Percentiles rank a stretch among this genome's conserved stretches.
These are phyloP conservation scores for Sanghuangporus sanghuang DNA, from an alignment of 1,284 basidiomycete genomes.

Conservation along the genomic window DNA sequence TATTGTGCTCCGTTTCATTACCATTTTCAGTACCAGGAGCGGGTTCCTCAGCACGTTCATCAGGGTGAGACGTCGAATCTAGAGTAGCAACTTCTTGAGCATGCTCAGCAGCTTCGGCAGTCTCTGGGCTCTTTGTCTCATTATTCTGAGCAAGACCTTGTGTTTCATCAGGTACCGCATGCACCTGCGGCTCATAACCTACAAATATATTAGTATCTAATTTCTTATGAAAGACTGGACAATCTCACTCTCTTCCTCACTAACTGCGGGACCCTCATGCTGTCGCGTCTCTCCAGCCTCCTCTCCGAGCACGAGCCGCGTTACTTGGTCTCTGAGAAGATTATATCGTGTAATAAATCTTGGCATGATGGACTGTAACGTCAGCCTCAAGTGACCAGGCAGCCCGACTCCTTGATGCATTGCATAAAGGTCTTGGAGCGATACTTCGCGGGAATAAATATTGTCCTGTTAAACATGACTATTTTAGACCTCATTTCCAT, in stretches of 20 bases:
- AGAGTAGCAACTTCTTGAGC: too few species aligned
- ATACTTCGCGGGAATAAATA: constrained; percentile 62
- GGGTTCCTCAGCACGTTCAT: too few species aligned
- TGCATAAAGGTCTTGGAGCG: constrained; percentile 66
- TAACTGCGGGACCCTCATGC: constrained; percentile 17
- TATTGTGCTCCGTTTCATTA: not conserved
- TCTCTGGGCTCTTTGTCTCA: not conserved
- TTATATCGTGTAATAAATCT: constrained; percentile 68
- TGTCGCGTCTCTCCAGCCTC: constrained; percentile 20
- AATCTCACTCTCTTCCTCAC: constrained; percentile 15
- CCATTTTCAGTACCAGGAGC: not conserved
- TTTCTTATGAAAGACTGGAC: constrained; percentile 12
- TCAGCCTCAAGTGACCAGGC: constrained; percentile 58
- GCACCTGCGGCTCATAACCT: constrained; percentile 1
- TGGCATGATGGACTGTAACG: constrained; percentile 43
- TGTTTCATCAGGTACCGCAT: constrained; percentile 1
- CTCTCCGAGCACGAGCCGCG: constrained; percentile 35
- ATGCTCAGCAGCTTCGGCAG: not conserved
- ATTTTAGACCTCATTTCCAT: not conserved
- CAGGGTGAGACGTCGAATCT: too few species aligned
- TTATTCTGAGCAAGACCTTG: not conserved
- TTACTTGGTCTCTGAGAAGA: constrained; percentile 52
- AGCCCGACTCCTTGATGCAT: constrained; percentile 64
- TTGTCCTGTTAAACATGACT: constrained; percentile 50
- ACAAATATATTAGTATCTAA: not conserved